Conservation (phyloP, 257 asterid species). For the Capsicum chinense region DNA sequence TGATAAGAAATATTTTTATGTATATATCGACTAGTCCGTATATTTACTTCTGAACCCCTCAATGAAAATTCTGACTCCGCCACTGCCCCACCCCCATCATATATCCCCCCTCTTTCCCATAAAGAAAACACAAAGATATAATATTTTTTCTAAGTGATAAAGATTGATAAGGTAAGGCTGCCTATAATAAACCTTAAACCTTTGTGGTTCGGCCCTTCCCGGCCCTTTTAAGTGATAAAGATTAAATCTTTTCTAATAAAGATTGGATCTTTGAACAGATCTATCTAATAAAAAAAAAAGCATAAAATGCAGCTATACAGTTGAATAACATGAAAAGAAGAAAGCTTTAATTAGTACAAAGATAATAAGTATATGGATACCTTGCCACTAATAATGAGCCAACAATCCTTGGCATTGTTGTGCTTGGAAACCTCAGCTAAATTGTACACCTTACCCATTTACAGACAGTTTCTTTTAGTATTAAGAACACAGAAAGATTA, state of each 20-base stretch:
- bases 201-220: no score
- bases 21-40: no score
- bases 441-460: constrained; percentile 4
- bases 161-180: neutral
- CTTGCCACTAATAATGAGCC: constrained; percentile 30
- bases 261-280: neutral
- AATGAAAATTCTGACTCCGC: no score
- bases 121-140: neutral
- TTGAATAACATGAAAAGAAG: neutral
- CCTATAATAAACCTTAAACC: no score
- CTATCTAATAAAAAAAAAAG: neutral
- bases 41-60: no score
- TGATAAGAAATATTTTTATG: no score
- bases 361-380: neutral
- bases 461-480: neutral
- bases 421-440: constrained; percentile 28
- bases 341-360: neutral
- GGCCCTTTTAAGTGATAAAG: neutral
- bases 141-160: neutral
- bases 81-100: no score
- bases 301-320: neutral
- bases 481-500: neutral
- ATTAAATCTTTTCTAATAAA: neutral
- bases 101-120: neutral
- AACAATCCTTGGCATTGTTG: constrained; percentile 25